Evolutionary conservation across 1,284 basidiomycete species (phyloP).

Genomic region (Irpex sp.): DNA sequence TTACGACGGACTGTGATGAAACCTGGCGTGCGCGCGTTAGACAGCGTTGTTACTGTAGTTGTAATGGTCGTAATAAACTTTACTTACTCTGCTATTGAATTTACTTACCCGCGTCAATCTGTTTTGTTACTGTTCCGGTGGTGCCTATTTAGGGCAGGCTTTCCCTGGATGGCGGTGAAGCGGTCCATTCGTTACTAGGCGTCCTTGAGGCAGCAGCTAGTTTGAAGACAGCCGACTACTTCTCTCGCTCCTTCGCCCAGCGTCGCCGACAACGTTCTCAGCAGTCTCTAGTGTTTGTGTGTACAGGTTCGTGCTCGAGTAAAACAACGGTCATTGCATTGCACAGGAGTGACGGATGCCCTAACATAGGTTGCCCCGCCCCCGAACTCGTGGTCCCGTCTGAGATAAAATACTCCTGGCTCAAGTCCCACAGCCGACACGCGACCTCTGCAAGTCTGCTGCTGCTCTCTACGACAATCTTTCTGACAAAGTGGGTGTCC

Average conservation of each 20-base stretch:
- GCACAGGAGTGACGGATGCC: background rate
- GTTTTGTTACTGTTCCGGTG: background rate
- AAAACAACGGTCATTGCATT: background rate
- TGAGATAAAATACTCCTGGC: slow-evolving; percentile 15
- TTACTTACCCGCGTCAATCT: background rate
- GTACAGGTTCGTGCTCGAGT: slow-evolving; percentile 12
- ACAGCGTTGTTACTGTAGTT: background rate
- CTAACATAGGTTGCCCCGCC: slow-evolving; percentile 5
- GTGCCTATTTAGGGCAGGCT: slow-evolving; percentile 16
- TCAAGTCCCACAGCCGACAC: slow-evolving; percentile 6
- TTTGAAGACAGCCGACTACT: slow-evolving; percentile 17
- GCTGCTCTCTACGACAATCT: slow-evolving; percentile 7
- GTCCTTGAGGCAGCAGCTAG: slow-evolving; percentile 21
- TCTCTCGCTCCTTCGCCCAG: slow-evolving; percentile 14
- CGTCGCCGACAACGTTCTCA: slow-evolving; percentile 15
- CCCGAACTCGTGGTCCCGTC: slow-evolving; percentile 8
- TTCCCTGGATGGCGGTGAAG: slow-evolving; percentile 12
- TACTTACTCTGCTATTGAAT: background rate
- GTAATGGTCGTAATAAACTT: slow-evolving; percentile 1
- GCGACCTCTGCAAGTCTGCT: slow-evolving; percentile 10
- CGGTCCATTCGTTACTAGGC: slow-evolving; percentile 18
- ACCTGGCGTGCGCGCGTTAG: background rate
- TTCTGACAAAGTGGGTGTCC: slow-evolving; percentile 12
- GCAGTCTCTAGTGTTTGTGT: slow-evolving; percentile 12
- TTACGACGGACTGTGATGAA: background rate